Evolutionary conservation across 1,284 basidiomycete species (phyloP).

Genomic region (Tetrapyrgos nigripes): DNA sequence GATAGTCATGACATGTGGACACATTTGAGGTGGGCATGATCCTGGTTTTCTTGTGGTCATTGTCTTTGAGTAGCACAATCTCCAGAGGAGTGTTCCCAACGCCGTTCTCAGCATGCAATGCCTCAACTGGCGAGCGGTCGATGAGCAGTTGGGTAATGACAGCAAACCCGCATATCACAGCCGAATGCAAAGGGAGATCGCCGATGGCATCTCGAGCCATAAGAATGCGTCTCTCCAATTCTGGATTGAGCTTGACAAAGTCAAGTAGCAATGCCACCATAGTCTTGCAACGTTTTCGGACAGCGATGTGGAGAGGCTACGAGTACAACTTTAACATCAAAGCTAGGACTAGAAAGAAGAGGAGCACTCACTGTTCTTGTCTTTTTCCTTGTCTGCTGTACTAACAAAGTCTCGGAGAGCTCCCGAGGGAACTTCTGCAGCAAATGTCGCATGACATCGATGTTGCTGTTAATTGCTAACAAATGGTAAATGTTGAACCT

Average conservation of each 20-base stretch:
- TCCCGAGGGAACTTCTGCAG: conserved; percentile 56
- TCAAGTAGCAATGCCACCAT: conserved; percentile 43
- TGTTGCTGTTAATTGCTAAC: conserved; percentile 37
- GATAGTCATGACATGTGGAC: background rate
- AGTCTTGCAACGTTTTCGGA: conserved; percentile 34
- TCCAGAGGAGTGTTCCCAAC: conserved; percentile 62
- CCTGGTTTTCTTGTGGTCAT: conserved; percentile 18
- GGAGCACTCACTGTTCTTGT: conserved; percentile 50
- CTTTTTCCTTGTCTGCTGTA: conserved; percentile 49
- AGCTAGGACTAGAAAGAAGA: background rate
- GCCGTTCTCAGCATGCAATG: conserved; percentile 54
- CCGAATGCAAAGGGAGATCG: conserved; percentile 53
- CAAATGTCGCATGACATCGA: conserved; percentile 46
- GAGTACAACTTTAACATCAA: background rate
- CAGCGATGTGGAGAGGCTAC: conserved; percentile 60
- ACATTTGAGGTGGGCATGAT: too few relatives aligned
- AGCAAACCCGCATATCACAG: conserved; percentile 38
- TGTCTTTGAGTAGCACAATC: conserved; percentile 35
- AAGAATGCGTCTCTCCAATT: conserved; percentile 26
- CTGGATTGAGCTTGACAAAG: conserved; percentile 33
- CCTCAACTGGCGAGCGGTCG: conserved; percentile 41
- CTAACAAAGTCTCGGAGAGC: conserved; percentile 45
- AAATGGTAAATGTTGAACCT: conserved; percentile 65
- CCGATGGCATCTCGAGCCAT: conserved; percentile 47
- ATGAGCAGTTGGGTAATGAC: conserved; percentile 46